Conservation (phyloP, 805 yeast species). For the Candida broadrunensis region DNA sequence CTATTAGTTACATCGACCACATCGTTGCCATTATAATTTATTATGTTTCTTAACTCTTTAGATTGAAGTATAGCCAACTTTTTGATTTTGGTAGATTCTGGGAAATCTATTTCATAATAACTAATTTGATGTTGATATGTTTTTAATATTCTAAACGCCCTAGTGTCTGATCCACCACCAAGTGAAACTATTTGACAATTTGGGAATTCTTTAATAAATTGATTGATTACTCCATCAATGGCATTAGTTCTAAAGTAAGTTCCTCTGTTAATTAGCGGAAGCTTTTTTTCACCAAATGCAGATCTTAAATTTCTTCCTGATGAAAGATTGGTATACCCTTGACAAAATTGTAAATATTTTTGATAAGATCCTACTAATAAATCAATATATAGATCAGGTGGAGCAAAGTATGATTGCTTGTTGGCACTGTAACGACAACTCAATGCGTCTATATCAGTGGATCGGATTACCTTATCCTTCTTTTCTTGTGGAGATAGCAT, state of each 20-base stretch:
- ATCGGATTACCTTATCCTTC: constrained; percentile 45
- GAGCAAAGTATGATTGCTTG: constrained; percentile 43
- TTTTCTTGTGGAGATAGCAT: constrained; percentile 34
- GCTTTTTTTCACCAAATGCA: constrained; percentile 41
- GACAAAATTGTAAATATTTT: constrained; percentile 34
- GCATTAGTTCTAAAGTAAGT: constrained; percentile 59
- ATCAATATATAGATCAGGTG: constrained; percentile 33
- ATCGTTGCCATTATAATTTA: constrained; percentile 11
- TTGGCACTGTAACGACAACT: constrained; percentile 59
- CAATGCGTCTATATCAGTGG: constrained; percentile 72
- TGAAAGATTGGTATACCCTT: constrained; percentile 37
- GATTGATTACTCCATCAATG: constrained; percentile 45
- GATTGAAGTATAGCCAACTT: constrained; percentile 42
- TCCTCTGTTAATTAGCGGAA: constrained; percentile 71
- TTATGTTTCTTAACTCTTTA: constrained; percentile 20
- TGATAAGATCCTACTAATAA: constrained; percentile 33
- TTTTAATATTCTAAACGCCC: constrained; percentile 52
- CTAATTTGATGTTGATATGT: constrained; percentile 21
- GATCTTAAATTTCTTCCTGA: constrained; percentile 38
- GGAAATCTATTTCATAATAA: constrained; percentile 66
- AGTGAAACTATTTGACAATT: constrained; percentile 57
- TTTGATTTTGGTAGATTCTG: constrained; percentile 50
- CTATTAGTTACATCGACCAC: constrained; percentile 9
- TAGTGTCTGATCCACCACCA: constrained; percentile 83
- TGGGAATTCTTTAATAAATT: constrained; percentile 32